Conservation (phyloP, 768 basidiomycete genomes). For the Serpula lacrymans region DNA sequence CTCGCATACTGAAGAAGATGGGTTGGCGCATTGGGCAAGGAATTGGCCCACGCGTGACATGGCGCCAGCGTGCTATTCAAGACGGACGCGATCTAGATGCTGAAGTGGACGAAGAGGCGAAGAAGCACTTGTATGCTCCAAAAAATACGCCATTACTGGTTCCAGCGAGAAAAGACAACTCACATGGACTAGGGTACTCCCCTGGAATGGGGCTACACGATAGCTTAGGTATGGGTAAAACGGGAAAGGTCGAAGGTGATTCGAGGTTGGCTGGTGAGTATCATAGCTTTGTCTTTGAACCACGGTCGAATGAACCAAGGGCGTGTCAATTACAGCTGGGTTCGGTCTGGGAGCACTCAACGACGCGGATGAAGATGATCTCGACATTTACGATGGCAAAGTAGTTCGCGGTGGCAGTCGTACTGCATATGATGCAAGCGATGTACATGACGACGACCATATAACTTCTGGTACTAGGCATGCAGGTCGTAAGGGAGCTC, state of each 20-base stretch:
- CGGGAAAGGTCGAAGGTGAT: conserved; percentile 16
- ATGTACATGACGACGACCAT: conserved; percentile 62
- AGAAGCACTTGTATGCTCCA: conserved; percentile 84
- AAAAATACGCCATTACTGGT: conserved; percentile 67
- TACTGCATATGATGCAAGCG: conserved; percentile 63
- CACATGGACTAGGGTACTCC: conserved; percentile 80
- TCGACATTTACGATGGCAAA: conserved; percentile 72
- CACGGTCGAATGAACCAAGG: too few relatives aligned
- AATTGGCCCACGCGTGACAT: conserved; percentile 84
- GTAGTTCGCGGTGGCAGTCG: conserved; percentile 37
- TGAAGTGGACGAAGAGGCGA: conserved; percentile 76
- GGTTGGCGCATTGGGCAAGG: conserved; percentile 95
- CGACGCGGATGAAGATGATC: conserved; percentile 91
- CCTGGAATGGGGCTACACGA: conserved; percentile 62
- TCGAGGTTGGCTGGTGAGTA: conserved; percentile 54
- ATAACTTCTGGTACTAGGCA: conserved; percentile 38
- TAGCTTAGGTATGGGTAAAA: conserved; percentile 40
- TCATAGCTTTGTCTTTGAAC: not conserved
- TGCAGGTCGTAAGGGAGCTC: conserved; percentile 8
- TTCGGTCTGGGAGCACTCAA: conserved; percentile 89
- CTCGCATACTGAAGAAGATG: conserved; percentile 88
- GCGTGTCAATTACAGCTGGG: conserved; percentile 56
- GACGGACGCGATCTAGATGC: conserved; percentile 45
- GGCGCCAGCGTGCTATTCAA: conserved; percentile 70
- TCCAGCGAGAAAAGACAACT: conserved; percentile 69